These are phyloP conservation scores for Fusarium sp. DNA, from an alignment of 2,329 filamentous ascomycete genomes.

Conservation along the genomic window DNA sequence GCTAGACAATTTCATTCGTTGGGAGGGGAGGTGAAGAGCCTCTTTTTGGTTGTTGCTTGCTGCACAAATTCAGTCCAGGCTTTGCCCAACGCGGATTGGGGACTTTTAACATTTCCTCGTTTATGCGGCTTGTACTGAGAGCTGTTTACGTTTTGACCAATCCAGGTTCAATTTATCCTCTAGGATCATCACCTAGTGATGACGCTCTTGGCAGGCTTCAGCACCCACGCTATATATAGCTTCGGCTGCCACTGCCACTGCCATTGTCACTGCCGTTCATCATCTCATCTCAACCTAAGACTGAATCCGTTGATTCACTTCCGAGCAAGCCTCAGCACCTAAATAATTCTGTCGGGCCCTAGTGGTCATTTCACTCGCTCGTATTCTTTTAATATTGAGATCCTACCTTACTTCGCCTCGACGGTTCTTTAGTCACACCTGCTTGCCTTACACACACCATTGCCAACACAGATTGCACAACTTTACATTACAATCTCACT, in stretches of 20 bases:
- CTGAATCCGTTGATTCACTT: slow-evolving; percentile 14
- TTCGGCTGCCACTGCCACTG: slow-evolving; percentile 8
- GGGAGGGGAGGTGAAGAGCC: slow-evolving; percentile 10
- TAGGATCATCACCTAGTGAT: slow-evolving; percentile 6
- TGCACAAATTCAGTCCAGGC: slow-evolving; percentile 1
- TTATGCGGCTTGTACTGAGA: slow-evolving; percentile 21
- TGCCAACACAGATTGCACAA: background rate
- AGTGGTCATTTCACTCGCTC: slow-evolving; percentile 27
- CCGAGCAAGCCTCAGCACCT: slow-evolving; percentile 23
- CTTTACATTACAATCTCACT: background rate
- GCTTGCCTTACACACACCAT: slow-evolving; percentile 10
- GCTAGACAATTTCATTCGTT: slow-evolving; percentile 20
- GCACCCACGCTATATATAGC: slow-evolving; percentile 30
- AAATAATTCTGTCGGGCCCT: slow-evolving; percentile 9
- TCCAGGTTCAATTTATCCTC: slow-evolving; percentile 5
- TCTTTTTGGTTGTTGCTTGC: slow-evolving; percentile 24
- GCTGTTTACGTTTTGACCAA: slow-evolving; percentile 1
- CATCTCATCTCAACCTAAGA: background rate
- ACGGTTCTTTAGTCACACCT: background rate
- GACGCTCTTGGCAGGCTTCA: slow-evolving; percentile 24
- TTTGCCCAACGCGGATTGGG: slow-evolving; percentile 7
- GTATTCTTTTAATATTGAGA: background rate
- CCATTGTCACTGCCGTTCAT: background rate
- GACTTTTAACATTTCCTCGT: slow-evolving; percentile 20
- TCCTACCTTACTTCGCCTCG: background rate